Evolutionary conservation across 78 protist species (phyloP).

Genomic region (Monosiga brevicollis): DNA sequence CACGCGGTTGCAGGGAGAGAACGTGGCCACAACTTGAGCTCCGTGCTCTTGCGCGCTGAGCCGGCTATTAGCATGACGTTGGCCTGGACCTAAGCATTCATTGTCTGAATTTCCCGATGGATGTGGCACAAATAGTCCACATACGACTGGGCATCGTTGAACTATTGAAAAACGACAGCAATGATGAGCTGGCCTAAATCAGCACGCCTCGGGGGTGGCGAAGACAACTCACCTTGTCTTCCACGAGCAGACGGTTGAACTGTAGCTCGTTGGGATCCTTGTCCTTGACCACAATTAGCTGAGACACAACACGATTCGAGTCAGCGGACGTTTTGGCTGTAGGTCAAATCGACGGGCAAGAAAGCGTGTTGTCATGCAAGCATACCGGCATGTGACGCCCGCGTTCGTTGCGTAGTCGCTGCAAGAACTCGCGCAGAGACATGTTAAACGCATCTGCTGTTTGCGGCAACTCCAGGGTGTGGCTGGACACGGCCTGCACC

Average conservation of each 20-base stretch:
- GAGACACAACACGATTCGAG: neutral
- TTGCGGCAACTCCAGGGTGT: too few relatives aligned
- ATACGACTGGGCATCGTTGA: neutral
- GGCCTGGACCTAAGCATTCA: neutral
- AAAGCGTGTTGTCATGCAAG: neutral
- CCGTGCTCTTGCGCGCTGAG: too few relatives aligned
- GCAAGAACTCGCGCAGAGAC: too few relatives aligned
- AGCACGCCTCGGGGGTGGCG: too few relatives aligned
- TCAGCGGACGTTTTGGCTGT: neutral
- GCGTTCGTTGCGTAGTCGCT: too few relatives aligned
- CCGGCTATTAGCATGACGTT: too few relatives aligned
- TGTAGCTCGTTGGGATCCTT: neutral
- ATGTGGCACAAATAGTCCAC: constrained; percentile 25
- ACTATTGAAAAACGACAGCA: neutral
- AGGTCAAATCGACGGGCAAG: neutral
- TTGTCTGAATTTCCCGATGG: neutral
- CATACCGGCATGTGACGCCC: too few relatives aligned
- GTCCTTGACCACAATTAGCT: neutral
- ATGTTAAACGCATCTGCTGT: too few relatives aligned
- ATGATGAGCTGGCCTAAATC: neutral
- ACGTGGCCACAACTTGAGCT: too few relatives aligned
- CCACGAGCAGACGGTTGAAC: neutral
- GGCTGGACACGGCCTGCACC: too few relatives aligned
- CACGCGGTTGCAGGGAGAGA: too few relatives aligned
- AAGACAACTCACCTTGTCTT: neutral